Conservation (phyloP, 2,329 filamentous ascomycete genomes). For the Leptographium galeiforme region DNA sequence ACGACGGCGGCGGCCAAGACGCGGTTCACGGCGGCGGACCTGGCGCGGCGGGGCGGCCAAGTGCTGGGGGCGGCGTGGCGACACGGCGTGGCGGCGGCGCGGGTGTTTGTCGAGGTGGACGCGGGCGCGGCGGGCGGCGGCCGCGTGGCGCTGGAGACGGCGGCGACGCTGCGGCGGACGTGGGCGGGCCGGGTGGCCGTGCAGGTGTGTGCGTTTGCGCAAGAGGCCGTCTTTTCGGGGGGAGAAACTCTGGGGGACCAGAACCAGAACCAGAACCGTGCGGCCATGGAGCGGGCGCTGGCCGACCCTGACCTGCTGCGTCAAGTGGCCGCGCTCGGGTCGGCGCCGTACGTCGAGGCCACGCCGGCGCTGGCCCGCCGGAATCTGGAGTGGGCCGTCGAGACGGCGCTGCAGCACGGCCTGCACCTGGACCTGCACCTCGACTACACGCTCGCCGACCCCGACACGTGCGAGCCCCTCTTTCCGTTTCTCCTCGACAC, state of each 20-base stretch:
- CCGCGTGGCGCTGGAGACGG: slow-evolving; percentile 30
- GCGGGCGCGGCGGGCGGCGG: slow-evolving; percentile 32
- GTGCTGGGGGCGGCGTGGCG: slow-evolving; percentile 51
- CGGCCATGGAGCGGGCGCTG: slow-evolving; percentile 26
- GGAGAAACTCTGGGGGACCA: too few relatives aligned
- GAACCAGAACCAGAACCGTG: too few relatives aligned
- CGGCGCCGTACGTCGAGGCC: slow-evolving; percentile 57
- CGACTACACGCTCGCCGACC: slow-evolving; percentile 49
- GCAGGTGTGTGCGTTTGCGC: slow-evolving; percentile 59
- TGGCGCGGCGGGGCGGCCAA: slow-evolving; percentile 50
- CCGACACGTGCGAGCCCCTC: slow-evolving; percentile 24
- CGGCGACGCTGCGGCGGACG: slow-evolving; percentile 39
- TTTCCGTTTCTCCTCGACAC: slow-evolving; percentile 35
- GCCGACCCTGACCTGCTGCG: too few relatives aligned
- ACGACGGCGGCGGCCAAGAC: slow-evolving; percentile 41
- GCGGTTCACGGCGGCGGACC: slow-evolving; percentile 46
- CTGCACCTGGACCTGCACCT: slow-evolving; percentile 59
- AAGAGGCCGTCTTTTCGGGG: slow-evolving; percentile 48
- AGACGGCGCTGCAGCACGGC: slow-evolving; percentile 31
- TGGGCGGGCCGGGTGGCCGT: slow-evolving; percentile 41
- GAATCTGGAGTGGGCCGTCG: slow-evolving; percentile 53
- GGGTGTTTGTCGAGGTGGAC: slow-evolving; percentile 61
- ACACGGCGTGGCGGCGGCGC: slow-evolving; percentile 54
- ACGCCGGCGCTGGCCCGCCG: slow-evolving; percentile 28
- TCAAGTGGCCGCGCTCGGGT: slow-evolving; percentile 51